phyloP scores from a whole-genome alignment of 192 early-diverging fungal genomes.

The Pilobolus umbonatus region DNA sequence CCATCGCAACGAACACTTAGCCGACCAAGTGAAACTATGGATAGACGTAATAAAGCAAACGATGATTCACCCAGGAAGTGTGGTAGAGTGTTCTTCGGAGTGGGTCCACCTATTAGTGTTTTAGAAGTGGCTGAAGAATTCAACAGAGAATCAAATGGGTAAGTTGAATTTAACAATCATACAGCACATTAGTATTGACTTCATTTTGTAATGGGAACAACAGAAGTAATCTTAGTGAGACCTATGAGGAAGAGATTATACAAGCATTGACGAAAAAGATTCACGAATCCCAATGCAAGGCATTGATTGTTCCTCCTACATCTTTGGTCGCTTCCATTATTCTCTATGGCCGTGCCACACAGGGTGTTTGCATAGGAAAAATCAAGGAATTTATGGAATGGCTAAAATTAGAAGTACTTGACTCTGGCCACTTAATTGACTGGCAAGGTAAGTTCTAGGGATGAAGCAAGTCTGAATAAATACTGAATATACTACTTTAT shows the following conservation, averaged over 20 bases:
- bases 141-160: slow-evolving; percentile 5
- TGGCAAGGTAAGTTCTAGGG: slow-evolving; percentile 28
- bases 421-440: slow-evolving; percentile 17
- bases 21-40: slow-evolving; percentile 30
- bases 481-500: background rate
- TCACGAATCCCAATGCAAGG: slow-evolving; percentile 25
- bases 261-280: slow-evolving; percentile 23
- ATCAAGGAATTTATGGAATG: slow-evolving; percentile 31
- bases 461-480: background rate
- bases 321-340: slow-evolving; percentile 28
- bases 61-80: slow-evolving; percentile 15
- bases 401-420: slow-evolving; percentile 16
- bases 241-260: slow-evolving; percentile 6
- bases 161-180: background rate
- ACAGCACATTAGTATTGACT: background rate
- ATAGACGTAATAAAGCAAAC: slow-evolving; percentile 15
- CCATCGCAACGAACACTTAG: slow-evolving; percentile 15
- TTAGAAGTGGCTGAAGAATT: slow-evolving; percentile 20
- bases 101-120: slow-evolving; percentile 28
- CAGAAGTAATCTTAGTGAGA: background rate
- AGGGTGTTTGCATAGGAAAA: slow-evolving; percentile 32
- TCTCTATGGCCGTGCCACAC: slow-evolving; percentile 30
- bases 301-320: slow-evolving; percentile 23
- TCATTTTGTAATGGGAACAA: background rate
- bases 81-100: slow-evolving; percentile 21